Evolutionary conservation across 768 basidiomycete genomes (phyloP).

Genomic region (Lentinula edodes): DNA sequence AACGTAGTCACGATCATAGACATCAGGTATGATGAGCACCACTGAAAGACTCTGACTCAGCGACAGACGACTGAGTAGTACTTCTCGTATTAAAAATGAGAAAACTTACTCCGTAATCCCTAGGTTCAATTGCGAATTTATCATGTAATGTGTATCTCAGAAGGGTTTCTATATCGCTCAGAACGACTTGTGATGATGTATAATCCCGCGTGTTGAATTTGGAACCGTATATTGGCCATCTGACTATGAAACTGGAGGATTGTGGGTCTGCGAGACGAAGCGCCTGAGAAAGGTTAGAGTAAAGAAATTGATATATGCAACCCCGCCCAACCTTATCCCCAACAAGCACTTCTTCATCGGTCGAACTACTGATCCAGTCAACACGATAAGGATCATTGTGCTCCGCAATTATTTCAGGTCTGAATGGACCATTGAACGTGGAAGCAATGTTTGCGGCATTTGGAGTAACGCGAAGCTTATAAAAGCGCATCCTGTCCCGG

Average conservation of each 20-base stretch:
- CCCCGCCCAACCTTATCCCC: slow-evolving; percentile 57
- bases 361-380: slow-evolving; percentile 70
- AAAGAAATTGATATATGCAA: not conserved
- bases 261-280: slow-evolving; percentile 66
- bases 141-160: slow-evolving; percentile 57
- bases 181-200: slow-evolving; percentile 55
- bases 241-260: slow-evolving; percentile 61
- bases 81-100: not conserved
- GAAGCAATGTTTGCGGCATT: slow-evolving; percentile 67
- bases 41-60: slow-evolving; percentile 71
- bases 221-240: slow-evolving; percentile 79
- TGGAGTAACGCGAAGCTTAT: slow-evolving; percentile 71
- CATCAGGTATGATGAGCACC: slow-evolving; percentile 87
- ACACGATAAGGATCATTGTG: slow-evolving; percentile 77
- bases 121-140: slow-evolving; percentile 45
- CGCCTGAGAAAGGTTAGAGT: slow-evolving; percentile 37
- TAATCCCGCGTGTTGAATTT: slow-evolving; percentile 84
- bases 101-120: slow-evolving; percentile 54
- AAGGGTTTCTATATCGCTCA: slow-evolving; percentile 77
- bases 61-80: not conserved
- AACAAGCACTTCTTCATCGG: slow-evolving; percentile 49
- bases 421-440: slow-evolving; percentile 78
- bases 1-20: slow-evolving; percentile 82
- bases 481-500: slow-evolving; percentile 81
- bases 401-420: slow-evolving; percentile 81